Evolutionary conservation across 495 filamentous ascomycete genomes (phyloP).

Genomic region (Xylaria intraflava): DNA sequence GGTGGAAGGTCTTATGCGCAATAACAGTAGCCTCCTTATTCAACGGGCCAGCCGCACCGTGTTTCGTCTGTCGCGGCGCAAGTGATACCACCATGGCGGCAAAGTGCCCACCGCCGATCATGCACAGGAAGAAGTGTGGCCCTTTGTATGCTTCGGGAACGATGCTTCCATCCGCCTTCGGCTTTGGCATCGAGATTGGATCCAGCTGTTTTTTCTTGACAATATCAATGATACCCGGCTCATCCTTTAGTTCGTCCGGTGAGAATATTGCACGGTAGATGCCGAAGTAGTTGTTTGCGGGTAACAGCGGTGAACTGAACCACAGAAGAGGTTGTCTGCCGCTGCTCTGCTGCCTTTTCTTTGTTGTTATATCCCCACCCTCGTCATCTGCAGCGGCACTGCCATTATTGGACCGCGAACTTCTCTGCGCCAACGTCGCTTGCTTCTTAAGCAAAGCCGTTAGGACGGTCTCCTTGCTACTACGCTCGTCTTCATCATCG

Average conservation of each 20-base stretch:
- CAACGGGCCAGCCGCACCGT: constrained; percentile 52
- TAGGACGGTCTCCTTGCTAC: constrained; percentile 50
- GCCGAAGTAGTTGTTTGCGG: constrained; percentile 72
- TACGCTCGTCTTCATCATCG: constrained; percentile 41
- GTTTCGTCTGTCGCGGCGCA: constrained; percentile 68
- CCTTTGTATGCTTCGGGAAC: constrained; percentile 47
- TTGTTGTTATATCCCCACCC: constrained; percentile 42
- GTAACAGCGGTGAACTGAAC: constrained; percentile 70
- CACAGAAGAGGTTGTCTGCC: constrained; percentile 77
- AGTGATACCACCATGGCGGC: constrained; percentile 92
- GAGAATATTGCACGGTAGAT: constrained; percentile 82
- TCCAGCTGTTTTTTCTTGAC: constrained; percentile 69
- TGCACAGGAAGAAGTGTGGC: constrained; percentile 89
- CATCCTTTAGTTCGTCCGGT: constrained; percentile 57
- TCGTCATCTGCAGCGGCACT: constrained; percentile 32
- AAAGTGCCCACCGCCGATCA: constrained; percentile 98
- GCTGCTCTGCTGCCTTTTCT: constrained; percentile 41
- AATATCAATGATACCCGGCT: constrained; percentile 54
- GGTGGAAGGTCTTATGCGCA: constrained; percentile 95
- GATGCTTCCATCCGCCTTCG: constrained; percentile 42
- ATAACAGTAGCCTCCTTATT: constrained; percentile 78
- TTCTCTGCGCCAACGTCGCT: constrained; percentile 55
- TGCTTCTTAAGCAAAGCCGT: constrained; percentile 75
- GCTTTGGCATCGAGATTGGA: constrained; percentile 51
- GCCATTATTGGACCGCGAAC: constrained; percentile 10